Base-by-base conservation (phyloP, 306 rosid species). In the Corylus heterophylla region DNA sequence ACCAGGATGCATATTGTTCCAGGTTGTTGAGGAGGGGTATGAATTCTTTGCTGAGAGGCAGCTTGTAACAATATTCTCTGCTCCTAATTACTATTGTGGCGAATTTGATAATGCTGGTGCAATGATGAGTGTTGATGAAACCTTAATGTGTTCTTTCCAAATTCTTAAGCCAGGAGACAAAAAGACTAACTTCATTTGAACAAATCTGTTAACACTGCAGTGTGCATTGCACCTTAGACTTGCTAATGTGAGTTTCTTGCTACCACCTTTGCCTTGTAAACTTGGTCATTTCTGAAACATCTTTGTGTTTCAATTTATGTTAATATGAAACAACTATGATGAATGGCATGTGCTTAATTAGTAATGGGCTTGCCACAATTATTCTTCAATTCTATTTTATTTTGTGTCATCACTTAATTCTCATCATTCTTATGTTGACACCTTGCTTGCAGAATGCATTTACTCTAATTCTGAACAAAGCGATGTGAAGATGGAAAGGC, bases 41-140 rank as follows among this genome's bases (percentile, higher is more conserved):
- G 87, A 84, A 48, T 84, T 84, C 87, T 79, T 84, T 63, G 87
- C 84, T 55, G 84, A 84, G 17, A 71, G 84, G 68, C 84, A 84
- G 81, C 84, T 84, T 35, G 87, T 84, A 25, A 84, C 87, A 8
- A 84, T 84, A 76, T 84, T 84, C 58, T 84, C 84, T 75, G 84
- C 87, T 63, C 84, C 87, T 4, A 83, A 83, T 70, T n/a, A n/a
- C n/a, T 83, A 83, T 47, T 83, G 84, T 71, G 87, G 22, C 25
- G 87, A 83, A 67, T 83, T 83, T 73, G 81, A 84, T 71, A 84
- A 84, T 56, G 87, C 84, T 56, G 87, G 87, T 75, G 87, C 87
- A 37, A 69, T 84, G 84, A 76, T 80, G 84, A 84, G 84, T 37
- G 87, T 84, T 42, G 87, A 84, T 70, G 84, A 84, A 67, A 84